Evolutionary conservation across 345 rosid species (phyloP).

Genomic region (Euphorbia pulcherrima): DNA sequence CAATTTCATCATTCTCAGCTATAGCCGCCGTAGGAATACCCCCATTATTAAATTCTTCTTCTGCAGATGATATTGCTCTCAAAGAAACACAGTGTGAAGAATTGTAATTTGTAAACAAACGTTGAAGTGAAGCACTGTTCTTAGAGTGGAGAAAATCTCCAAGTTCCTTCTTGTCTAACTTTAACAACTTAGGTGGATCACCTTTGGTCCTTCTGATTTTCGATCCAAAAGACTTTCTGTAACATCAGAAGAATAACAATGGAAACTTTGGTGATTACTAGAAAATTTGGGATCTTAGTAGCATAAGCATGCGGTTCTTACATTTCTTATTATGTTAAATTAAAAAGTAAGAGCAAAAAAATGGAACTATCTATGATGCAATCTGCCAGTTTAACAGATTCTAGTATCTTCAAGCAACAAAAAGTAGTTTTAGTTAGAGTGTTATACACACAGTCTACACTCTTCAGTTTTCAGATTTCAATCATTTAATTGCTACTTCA

Average conservation of each 20-base stretch:
- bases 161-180: constrained; percentile 24
- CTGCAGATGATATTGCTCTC: constrained; percentile 32
- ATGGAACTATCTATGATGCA: background rate
- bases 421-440: background rate
- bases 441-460: no score
- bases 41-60: constrained; percentile 24
- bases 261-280: constrained; percentile 3
- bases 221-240: constrained; percentile 35
- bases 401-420: background rate
- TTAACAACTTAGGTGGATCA: constrained; percentile 20
- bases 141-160: constrained; percentile 19
- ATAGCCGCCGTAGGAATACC: constrained; percentile 23
- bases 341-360: background rate
- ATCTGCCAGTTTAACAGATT: background rate
- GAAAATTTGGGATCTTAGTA: background rate
- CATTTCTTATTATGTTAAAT: background rate
- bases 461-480: background rate
- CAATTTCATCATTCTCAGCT: constrained; percentile 21
- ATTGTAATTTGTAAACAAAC: constrained; percentile 12
- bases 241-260: constrained; percentile 15
- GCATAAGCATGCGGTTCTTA: background rate
- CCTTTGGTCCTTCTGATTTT: constrained; percentile 21
- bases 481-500: background rate
- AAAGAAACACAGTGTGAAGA: constrained; percentile 23
- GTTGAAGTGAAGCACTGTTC: constrained; percentile 18